phyloP scores from a whole-genome alignment of 148 eudicot genomes.

The Heliosperma pusillum region DNA sequence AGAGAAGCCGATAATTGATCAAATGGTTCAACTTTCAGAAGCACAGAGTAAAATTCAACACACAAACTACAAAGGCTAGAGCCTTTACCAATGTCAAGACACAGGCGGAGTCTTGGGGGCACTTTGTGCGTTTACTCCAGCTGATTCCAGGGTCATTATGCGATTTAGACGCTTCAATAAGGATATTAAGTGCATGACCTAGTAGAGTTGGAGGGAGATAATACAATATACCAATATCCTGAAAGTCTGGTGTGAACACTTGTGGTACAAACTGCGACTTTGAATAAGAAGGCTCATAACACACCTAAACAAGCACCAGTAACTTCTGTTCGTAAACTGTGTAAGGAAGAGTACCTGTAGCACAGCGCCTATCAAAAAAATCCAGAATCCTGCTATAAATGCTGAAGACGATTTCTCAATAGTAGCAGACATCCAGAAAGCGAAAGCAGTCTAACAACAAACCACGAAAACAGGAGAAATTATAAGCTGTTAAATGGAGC shows the following conservation, averaged over 20 bases:
- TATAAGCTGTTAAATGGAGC: not conserved
- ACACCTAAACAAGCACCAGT: not conserved
- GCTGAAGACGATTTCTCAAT: conserved; percentile 64
- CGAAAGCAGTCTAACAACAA: conserved; percentile 51
- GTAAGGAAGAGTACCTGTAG: conserved; percentile 45
- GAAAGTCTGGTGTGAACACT: conserved; percentile 38
- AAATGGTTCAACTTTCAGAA: not conserved
- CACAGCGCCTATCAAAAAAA: conserved; percentile 53
- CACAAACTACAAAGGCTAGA: not conserved
- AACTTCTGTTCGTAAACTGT: not conserved
- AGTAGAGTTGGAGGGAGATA: conserved; percentile 69
- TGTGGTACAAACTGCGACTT: conserved; percentile 53
- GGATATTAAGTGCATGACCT: conserved; percentile 50
- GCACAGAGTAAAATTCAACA: not conserved
- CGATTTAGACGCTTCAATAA: conserved; percentile 40
- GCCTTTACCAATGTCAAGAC: conserved; percentile 47
- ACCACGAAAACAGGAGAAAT: conserved; percentile 10
- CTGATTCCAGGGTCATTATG: conserved; percentile 37
- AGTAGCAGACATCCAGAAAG: conserved; percentile 66
- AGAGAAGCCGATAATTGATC: not conserved
- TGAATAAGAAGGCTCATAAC: not conserved
- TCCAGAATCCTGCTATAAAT: conserved; percentile 52
- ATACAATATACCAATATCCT: conserved; percentile 37
- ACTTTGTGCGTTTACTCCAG: conserved; percentile 53
- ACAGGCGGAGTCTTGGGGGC: conserved; percentile 48